Conservation (phyloP, 345 rosid genomes). For the Raphanus sativus region DNA sequence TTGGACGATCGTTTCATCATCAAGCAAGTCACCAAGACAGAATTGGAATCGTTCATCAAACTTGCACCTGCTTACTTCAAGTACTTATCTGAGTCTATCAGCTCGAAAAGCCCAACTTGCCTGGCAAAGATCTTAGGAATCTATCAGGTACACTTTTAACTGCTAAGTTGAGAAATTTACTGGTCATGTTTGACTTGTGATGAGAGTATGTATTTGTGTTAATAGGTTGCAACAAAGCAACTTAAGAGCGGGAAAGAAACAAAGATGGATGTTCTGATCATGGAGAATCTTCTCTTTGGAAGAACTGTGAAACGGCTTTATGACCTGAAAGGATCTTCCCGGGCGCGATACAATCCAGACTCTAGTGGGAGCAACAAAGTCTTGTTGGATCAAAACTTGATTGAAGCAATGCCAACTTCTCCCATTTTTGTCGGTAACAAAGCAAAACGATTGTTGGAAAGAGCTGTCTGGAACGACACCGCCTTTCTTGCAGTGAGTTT, state of each 20-base stretch:
- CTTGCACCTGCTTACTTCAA: slow-evolving; percentile 85
- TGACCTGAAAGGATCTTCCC: slow-evolving; percentile 94
- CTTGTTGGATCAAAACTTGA: slow-evolving; percentile 92
- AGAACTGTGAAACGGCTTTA: slow-evolving; percentile 72
- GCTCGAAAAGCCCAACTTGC: slow-evolving; percentile 88
- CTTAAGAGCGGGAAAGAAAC: slow-evolving; percentile 81
- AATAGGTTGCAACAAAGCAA: slow-evolving; percentile 73
- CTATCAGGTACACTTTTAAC: slow-evolving; percentile 66
- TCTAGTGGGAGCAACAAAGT: slow-evolving; percentile 89
- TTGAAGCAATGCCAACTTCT: slow-evolving; percentile 95
- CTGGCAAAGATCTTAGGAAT: slow-evolving; percentile 95
- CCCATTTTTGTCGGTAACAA: slow-evolving; percentile 94
- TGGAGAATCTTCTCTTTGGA: slow-evolving; percentile 92
- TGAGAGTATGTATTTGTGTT: slow-evolving; percentile 15
- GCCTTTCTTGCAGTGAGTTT: slow-evolving; percentile 88
- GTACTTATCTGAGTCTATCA: slow-evolving; percentile 74
- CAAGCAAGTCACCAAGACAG: slow-evolving; percentile 97
- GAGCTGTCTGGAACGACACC: slow-evolving; percentile 99
- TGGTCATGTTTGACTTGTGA: slow-evolving; percentile 14
- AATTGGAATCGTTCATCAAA: slow-evolving; percentile 89
- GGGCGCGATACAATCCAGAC: slow-evolving; percentile 90
- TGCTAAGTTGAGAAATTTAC: slow-evolving; percentile 11
- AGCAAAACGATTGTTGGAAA: slow-evolving; percentile 84
- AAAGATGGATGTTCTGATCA: slow-evolving; percentile 88
- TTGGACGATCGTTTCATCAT: slow-evolving; percentile 91